Percentiles rank a stretch among this genome's conserved stretches.
These are phyloP conservation scores for Citrullus amarus DNA, from an alignment of 306 rosid genomes.

Conservation along the genomic window DNA sequence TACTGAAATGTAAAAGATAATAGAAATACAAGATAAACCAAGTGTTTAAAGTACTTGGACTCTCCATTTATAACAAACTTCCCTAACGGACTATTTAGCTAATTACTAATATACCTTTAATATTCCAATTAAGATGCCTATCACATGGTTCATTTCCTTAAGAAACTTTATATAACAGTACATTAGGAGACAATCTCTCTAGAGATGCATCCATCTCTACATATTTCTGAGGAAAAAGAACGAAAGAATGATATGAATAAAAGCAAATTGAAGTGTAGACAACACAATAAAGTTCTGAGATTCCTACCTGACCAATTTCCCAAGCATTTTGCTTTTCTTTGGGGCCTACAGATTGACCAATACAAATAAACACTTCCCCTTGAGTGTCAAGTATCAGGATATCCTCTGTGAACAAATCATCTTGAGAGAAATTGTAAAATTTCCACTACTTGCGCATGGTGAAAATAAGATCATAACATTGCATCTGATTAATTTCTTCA, in stretches of 20 bases:
- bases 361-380: constrained; percentile 42
- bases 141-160: constrained; percentile 34
- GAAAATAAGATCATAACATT: constrained; percentile 16
- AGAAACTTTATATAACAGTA: constrained; percentile 77
- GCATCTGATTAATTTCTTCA: constrained; percentile 2
- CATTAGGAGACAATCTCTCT: constrained; percentile 67
- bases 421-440: constrained; percentile 30
- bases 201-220: constrained; percentile 68
- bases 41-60: too few species aligned
- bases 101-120: too few species aligned
- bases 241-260: neutral
- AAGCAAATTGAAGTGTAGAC: neutral
- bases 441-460: constrained; percentile 52
- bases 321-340: too few species aligned
- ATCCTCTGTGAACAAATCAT: constrained; percentile 90
- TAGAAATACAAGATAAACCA: too few species aligned
- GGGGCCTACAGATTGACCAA: neutral
- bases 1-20: too few species aligned
- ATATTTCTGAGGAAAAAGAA: constrained; percentile 54
- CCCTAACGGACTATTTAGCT: too few species aligned
- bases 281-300: constrained; percentile 7
- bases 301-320: constrained; percentile 42
- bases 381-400: constrained; percentile 84
- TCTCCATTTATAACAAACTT: too few species aligned
- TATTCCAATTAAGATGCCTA: too few species aligned